Evolutionary conservation across 345 rosid genomes (phyloP).

Genomic region (Eucalyptus curtisii): DNA sequence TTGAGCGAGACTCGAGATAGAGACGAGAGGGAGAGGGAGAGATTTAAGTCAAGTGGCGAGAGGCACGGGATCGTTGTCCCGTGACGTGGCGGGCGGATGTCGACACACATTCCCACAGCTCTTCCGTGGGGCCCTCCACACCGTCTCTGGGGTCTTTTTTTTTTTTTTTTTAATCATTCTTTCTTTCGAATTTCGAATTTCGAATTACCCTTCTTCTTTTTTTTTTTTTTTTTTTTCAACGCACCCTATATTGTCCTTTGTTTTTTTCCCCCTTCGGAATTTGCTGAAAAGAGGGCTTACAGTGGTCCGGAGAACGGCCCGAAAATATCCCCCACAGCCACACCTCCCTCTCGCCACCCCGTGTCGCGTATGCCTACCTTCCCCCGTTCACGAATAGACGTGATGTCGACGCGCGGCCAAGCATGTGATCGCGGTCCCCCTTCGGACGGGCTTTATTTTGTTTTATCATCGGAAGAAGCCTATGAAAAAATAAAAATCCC

Average conservation of each 20-base stretch:
- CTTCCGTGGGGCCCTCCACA: background rate
- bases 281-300: background rate
- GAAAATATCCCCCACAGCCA: background rate
- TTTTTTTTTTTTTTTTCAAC: rapidly evolving
- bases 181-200: background rate
- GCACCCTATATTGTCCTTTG: background rate
- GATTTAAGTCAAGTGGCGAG: background rate
- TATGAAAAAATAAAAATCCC: background rate
- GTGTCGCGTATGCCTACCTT: background rate
- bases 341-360: background rate
- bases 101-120: background rate
- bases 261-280: background rate
- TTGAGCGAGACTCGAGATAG: background rate
- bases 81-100: background rate
- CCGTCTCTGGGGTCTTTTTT: background rate
- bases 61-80: background rate
- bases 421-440: background rate
- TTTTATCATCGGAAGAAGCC: background rate
- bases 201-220: background rate
- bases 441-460: background rate
- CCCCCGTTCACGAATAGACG: background rate
- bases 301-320: background rate
- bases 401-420: background rate
- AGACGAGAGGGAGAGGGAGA: background rate
- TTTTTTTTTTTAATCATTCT: background rate